phyloP scores from a whole-genome alignment of 495 filamentous ascomycete genomes.

The Neurospora sp. region DNA sequence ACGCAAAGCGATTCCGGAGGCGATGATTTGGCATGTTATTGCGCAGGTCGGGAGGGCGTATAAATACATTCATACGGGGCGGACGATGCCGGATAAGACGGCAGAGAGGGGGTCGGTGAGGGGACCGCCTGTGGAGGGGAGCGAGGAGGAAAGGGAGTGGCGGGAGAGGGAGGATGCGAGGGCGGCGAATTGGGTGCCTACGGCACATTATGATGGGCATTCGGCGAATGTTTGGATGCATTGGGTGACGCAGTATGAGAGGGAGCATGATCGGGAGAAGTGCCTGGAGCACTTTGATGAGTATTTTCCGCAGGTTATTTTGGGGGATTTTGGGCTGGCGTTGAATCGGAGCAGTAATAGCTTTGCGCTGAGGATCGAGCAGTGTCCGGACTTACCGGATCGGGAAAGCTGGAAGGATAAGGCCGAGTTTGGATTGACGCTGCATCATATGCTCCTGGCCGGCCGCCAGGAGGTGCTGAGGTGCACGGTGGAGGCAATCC shows the following conservation, averaged over 20 bases:
- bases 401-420: slow-evolving; percentile 6
- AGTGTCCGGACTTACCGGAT: not conserved
- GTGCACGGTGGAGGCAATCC: not conserved
- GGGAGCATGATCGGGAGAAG: not conserved
- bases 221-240: slow-evolving; percentile 6
- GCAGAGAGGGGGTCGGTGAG: not conserved
- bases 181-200: not conserved
- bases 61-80: slow-evolving; percentile 6
- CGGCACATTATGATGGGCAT: slow-evolving; percentile 4
- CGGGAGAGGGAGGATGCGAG: not conserved
- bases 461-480: not conserved
- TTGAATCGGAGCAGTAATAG: not conserved
- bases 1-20: not conserved
- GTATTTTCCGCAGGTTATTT: slow-evolving; percentile 1
- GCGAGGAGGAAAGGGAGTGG: not conserved
- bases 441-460: not conserved
- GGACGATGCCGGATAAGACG: not conserved
- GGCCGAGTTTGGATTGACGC: not conserved
- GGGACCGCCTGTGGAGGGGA: not conserved
- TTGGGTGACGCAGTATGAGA: slow-evolving; percentile 8
- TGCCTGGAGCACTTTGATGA: not conserved
- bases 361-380: rapidly evolving
- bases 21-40: slow-evolving; percentile 15
- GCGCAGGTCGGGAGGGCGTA: slow-evolving; percentile 5
- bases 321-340: slow-evolving; percentile 1